Percentiles rank a stretch among this genome's conserved stretches.
Evolutionary conservation across 768 basidiomycete species (phyloP).

Genomic region (Boletus huronensis): DNA sequence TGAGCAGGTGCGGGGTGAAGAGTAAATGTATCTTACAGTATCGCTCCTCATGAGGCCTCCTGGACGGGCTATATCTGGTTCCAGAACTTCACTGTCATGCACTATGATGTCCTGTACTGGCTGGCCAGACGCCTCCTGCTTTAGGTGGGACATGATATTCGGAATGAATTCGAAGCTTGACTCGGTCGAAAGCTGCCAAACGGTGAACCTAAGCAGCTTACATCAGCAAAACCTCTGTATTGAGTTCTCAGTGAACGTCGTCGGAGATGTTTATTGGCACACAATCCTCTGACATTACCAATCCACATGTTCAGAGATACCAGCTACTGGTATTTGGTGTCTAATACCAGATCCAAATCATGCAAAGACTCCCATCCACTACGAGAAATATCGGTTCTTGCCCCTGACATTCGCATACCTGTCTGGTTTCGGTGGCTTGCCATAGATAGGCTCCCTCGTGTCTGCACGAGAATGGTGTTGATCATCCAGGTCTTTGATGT

Average conservation of each 20-base stretch:
- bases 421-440: constrained; percentile 29
- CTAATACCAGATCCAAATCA: not conserved
- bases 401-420: constrained; percentile 28
- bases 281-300: not conserved
- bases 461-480: constrained; percentile 10
- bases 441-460: constrained; percentile 22
- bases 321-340: not conserved
- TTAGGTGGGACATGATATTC: constrained; percentile 72
- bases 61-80: constrained; percentile 70
- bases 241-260: too few species aligned
- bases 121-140: constrained; percentile 52
- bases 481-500: not conserved
- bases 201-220: constrained; percentile 67
- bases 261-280: not conserved
- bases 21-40: constrained; percentile 39
- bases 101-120: constrained; percentile 76
- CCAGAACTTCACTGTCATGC: constrained; percentile 77
- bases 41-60: constrained; percentile 78
- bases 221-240: not conserved
- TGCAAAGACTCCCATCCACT: not conserved
- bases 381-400: constrained; percentile 29
- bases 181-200: too few species aligned
- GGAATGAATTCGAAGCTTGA: constrained; percentile 58
- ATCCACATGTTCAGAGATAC: not conserved
- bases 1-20: constrained; percentile 1